Percentiles rank a stretch among this genome's conserved stretches.
Evolutionary conservation across 148 eudicot genomes (phyloP).

Genomic region (Tetragonia tetragonoides): DNA sequence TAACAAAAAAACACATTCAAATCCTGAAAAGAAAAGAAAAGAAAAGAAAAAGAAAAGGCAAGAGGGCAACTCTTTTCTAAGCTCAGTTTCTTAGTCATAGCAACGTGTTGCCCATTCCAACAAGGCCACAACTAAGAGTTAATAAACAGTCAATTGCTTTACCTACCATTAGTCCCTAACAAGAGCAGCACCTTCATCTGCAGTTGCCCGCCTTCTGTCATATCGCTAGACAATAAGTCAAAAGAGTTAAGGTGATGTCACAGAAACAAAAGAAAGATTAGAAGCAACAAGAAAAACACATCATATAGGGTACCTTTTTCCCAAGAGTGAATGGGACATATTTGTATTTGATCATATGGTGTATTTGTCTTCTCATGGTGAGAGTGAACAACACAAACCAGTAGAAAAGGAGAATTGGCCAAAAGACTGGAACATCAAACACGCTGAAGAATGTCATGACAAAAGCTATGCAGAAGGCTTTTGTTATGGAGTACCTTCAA

Average conservation of each 20-base stretch:
- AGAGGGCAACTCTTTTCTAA: background rate
- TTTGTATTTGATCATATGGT: conserved; percentile 61
- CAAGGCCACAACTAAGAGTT: background rate
- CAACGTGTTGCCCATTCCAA: background rate
- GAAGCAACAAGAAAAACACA: background rate
- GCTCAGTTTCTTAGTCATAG: background rate
- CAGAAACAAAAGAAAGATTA: background rate
- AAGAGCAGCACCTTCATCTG: conserved; percentile 36
- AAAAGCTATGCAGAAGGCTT: conserved; percentile 59
- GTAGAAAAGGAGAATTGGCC: conserved; percentile 64
- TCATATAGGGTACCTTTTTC: conserved; percentile 41
- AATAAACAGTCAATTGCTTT: background rate
- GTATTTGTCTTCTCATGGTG: conserved; percentile 64
- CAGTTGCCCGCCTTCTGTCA: conserved; percentile 30
- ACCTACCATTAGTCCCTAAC: conserved; percentile 40
- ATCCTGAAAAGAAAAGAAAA: too few species aligned
- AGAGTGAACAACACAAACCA: conserved; percentile 59
- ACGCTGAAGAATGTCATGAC: conserved; percentile 45
- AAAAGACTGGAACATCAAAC: conserved; percentile 66
- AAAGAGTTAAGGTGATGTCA: conserved; percentile 11
- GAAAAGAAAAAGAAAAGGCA: too few species aligned
- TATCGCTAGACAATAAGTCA: conserved; percentile 36
- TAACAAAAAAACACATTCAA: background rate
- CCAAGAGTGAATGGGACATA: conserved; percentile 61
- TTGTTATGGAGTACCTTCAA: conserved; percentile 57